phyloP scores from a whole-genome alignment of 2,329 filamentous ascomycete genomes.

The Aspergillus pseudoviridinutans region DNA sequence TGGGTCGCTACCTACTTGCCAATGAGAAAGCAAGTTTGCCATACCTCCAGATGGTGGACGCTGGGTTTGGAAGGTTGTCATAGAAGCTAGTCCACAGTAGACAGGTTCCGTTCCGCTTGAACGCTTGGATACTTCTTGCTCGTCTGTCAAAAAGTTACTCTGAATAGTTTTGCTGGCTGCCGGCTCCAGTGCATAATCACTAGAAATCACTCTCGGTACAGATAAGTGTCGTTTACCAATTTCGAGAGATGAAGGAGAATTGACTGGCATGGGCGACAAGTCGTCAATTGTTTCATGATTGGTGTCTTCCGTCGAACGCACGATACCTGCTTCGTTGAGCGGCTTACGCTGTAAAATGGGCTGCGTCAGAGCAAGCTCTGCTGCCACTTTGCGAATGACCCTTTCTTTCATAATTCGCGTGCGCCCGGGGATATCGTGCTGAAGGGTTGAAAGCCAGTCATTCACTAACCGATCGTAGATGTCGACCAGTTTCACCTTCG shows the following conservation, averaged over 20 bases:
- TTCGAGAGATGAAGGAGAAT: neutral
- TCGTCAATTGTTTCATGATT: neutral
- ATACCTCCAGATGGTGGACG: conserved; percentile 21
- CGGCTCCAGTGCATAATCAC: neutral
- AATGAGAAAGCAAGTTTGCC: conserved; percentile 32
- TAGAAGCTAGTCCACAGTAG: conserved; percentile 24
- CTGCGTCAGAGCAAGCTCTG: conserved; percentile 35
- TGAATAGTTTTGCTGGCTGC: neutral
- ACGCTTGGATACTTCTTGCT: neutral
- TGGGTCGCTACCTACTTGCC: conserved; percentile 32
- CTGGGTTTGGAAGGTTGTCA: conserved; percentile 24
- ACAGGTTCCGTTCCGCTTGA: conserved; percentile 1
- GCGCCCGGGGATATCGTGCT: conserved; percentile 30
- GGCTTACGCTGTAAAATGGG: conserved; percentile 20
- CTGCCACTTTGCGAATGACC: conserved; percentile 32
- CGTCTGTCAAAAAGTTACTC: neutral
- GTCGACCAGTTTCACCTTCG: conserved; percentile 20
- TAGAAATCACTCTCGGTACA: neutral
- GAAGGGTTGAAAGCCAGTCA: conserved; percentile 34
- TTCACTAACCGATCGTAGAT: conserved; percentile 35
- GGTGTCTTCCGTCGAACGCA: neutral
- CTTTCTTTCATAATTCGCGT: conserved; percentile 38
- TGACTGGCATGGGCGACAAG: neutral
- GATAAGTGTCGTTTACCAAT: neutral
- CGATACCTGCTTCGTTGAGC: neutral